Conservation (phyloP, 2,329 filamentous ascomycete genomes). For the Coccinonectria pachysandricola region DNA sequence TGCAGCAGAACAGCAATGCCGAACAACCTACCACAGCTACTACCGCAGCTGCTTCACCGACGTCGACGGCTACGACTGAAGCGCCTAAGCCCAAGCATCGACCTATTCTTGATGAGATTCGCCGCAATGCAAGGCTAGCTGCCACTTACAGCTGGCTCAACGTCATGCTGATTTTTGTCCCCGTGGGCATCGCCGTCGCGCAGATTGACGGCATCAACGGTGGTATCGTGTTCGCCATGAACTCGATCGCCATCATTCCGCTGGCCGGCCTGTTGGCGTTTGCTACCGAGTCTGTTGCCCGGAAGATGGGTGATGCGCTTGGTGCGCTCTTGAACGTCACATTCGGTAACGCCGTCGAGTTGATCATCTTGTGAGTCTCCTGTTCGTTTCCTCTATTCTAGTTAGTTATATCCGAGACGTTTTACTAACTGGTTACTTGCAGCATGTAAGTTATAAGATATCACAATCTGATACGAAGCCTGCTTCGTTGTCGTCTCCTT, state of each 20-base stretch:
- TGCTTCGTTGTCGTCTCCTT: no score
- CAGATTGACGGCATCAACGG: conserved; percentile 42
- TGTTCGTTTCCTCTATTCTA: no score
- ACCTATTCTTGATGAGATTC: conserved; percentile 38
- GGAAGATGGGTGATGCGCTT: conserved; percentile 60
- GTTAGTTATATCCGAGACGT: no score
- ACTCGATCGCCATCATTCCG: conserved; percentile 65
- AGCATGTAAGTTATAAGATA: conserved; percentile 51
- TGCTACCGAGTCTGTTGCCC: conserved; percentile 66
- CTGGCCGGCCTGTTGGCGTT: conserved; percentile 61
- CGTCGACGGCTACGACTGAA: no score
- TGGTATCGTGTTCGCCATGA: conserved; percentile 60
- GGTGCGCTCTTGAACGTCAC: conserved; percentile 67
- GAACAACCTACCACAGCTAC: conserved; percentile 19
- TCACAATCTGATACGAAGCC: no score
- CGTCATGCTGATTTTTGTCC: conserved; percentile 65
- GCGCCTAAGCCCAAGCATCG: conserved; percentile 15
- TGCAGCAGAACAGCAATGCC: conserved; percentile 7
- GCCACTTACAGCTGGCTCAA: conserved; percentile 72
- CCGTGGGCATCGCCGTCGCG: conserved; percentile 60
- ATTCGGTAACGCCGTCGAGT: conserved; percentile 69
- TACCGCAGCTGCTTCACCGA: no score
- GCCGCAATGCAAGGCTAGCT: conserved; percentile 40
- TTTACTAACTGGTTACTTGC: no score
- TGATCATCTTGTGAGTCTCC: conserved; percentile 58